Evolutionary conservation across 2,329 filamentous ascomycete genomes (phyloP), one percentile per base, ranked within the genome.

Genomic region (Hypoxylon sp.): DNA sequence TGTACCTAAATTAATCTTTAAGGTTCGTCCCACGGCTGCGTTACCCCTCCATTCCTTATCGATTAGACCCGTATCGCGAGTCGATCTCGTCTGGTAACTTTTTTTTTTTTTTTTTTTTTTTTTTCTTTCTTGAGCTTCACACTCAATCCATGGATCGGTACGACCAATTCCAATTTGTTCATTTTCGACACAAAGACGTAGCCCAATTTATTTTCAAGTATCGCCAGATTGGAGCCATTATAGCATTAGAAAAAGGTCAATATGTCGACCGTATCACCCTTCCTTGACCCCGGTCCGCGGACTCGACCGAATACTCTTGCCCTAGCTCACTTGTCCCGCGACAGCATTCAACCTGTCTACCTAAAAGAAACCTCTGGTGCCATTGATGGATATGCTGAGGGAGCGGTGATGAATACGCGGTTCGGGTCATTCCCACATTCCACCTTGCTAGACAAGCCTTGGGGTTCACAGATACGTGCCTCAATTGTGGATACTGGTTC

Each of bases 401-500:
- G 92, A 36, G 90, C 90, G 50, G 91, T 93, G 2, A 89, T 94
- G 59, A 98, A 97, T 81, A 99, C 95, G 1, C 90, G 94, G 48
- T 99, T 97, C 76, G 96, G 96, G 52, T 97, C 94, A 0, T 95
- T 94, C 67, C 92, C 93, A 0, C 93, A 95, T 77, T 91, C 87
- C 10, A 94, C 92, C 0, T 81, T 95, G 49, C 86, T 97, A 60
- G 85, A 89, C 4, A 84, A 94, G 59, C 91, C 93, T 45, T 98
- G 95, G 95, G 96, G 96, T 28, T 93, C 92, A 5, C 96, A 98
- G 78, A 90, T 98, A 21, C 87, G 93, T 50, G 96, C 96, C 6
- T 97, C 94, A 1, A 89, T 91, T 32, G 94, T 98, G 62, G 93
- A 98, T 75, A 98, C 94, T 0, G 94, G 94, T 11, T 96, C 93